Evolutionary conservation across 2,329 filamentous ascomycete species (phyloP), one percentile per base, ranked within the genome.

Genomic region (Fusarium sp.): DNA sequence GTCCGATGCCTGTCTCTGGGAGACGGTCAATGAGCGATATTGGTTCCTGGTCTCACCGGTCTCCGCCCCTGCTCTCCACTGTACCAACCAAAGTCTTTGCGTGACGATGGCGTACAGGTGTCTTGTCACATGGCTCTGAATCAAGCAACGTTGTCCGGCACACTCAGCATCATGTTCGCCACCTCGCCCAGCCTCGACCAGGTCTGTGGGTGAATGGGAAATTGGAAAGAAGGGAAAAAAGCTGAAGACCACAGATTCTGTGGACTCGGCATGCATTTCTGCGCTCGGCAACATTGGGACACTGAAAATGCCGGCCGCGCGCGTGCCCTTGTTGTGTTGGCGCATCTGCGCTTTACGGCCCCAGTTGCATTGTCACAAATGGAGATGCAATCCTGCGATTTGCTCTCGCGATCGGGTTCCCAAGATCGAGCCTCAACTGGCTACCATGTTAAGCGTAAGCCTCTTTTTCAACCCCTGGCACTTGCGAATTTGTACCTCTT

Each of bases 31-130:
- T 65, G 71, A 75, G 66, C 61, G 67, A 74, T 74, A 68, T 70
- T 75, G 63, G 65, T 67, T 67, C 45, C 66, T 74, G 31, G 59
- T 52, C 70, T 79, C 77, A 79, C 77, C 77, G 77, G 77, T 79
- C 75, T 60, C 71, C 74, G 71, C 76, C 71, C 75, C 72, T 71
- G 54, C 62, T 77, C 63, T 56, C 35, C 38, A 71, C 70, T 61
- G 69, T 77, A 70, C 76, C 77, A 79, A 79, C 77, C 76, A 79
- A 58, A 68, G 59, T 52, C 59, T 71, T 71, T 77, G 74, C 73
- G 73, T 78, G 77, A 78, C 76, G 66, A 77, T 75, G 72, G 68
- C 74, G 68, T 67, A 78, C 76, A 74, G 36, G 52, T 62, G 65
- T 65, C 60, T 67, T 63, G 65, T 77, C 76, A 79, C 77, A 78